Percentiles rank a stretch among this genome's conserved stretches.
phyloP scores from a whole-genome alignment of 2,329 filamentous ascomycete genomes.

The Dactylellina drechsleri region DNA sequence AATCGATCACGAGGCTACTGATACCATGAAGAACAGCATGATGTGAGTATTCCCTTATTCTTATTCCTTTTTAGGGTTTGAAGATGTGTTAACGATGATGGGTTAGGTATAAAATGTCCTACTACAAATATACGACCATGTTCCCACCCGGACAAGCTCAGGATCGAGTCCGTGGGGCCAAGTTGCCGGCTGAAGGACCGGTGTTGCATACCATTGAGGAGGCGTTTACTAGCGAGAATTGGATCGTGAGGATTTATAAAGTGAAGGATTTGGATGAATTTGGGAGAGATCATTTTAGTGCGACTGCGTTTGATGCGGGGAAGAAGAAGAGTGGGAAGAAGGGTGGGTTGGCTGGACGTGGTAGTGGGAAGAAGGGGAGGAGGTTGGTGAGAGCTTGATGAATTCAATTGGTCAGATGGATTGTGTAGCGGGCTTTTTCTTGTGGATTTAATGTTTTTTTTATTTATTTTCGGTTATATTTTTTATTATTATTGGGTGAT shows the following conservation, averaged over 20 bases:
- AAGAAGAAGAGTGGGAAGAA: conserved; percentile 66
- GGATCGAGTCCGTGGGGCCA: conserved; percentile 85
- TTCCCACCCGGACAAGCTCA: conserved; percentile 91
- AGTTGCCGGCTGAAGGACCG: conserved; percentile 84
- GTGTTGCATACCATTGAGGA: conserved; percentile 90
- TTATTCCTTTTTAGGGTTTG: background rate
- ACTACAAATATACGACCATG: conserved; percentile 93
- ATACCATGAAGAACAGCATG: conserved; percentile 98
- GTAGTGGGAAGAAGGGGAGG: conserved; percentile 37
- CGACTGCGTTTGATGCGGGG: conserved; percentile 67
- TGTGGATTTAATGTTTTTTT: background rate
- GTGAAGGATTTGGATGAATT: conserved; percentile 99
- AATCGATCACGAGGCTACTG: conserved; percentile 90
- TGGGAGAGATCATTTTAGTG: conserved; percentile 82
- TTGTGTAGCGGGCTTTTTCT: conserved; percentile 4
- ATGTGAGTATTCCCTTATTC: conserved; percentile 31
- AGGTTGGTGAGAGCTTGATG: conserved; percentile 21
- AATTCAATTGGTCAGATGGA: background rate
- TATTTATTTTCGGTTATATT: background rate
- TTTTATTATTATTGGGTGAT: background rate
- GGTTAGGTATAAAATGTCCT: conserved; percentile 98
- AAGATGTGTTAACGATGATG: conserved; percentile 54
- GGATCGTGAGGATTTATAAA: conserved; percentile 99
- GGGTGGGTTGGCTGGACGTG: conserved; percentile 57
- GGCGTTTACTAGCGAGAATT: conserved; percentile 99